These are phyloP conservation scores for Candida odintsovae DNA, from an alignment of 805 yeast genomes.

Conservation along the genomic window DNA sequence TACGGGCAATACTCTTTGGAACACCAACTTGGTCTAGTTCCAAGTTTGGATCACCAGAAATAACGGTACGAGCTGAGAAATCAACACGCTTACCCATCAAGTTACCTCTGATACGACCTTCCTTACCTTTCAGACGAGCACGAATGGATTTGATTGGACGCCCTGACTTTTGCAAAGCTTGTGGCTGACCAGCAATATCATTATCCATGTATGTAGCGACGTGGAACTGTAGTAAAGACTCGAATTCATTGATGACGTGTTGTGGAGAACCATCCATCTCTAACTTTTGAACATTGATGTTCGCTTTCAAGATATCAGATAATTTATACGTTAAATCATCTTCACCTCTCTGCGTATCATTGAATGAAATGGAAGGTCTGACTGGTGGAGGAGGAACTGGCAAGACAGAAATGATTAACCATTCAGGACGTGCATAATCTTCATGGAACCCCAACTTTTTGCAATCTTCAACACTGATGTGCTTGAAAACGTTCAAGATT, in stretches of 20 bases:
- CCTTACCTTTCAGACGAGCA: constrained; percentile 99
- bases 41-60: constrained; percentile 97
- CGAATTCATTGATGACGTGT: constrained; percentile 95
- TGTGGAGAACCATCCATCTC: constrained; percentile 99
- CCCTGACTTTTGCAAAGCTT: constrained; percentile 96
- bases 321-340: constrained; percentile 97
- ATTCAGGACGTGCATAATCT: constrained; percentile 97
- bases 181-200: constrained; percentile 99
- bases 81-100: constrained; percentile 99
- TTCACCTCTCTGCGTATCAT: constrained; percentile 97
- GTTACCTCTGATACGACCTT: constrained; percentile 97
- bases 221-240: constrained; percentile 90
- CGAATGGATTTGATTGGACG: constrained; percentile 97
- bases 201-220: constrained; percentile 99
- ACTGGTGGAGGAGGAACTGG: constrained; percentile 99
- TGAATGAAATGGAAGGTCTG: constrained; percentile 96
- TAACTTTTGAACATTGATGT: constrained; percentile 92
- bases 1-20: constrained; percentile 93
- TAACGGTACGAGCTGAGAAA: constrained; percentile 97
- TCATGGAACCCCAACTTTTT: constrained; percentile 81
- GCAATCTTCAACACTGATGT: constrained; percentile 82
- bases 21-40: constrained; percentile 99
- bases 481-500: constrained; percentile 85
- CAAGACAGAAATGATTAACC: constrained; percentile 95
- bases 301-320: constrained; percentile 95